phyloP scores from a whole-genome alignment of 306 rosid genomes.

The Datisca glomerata region DNA sequence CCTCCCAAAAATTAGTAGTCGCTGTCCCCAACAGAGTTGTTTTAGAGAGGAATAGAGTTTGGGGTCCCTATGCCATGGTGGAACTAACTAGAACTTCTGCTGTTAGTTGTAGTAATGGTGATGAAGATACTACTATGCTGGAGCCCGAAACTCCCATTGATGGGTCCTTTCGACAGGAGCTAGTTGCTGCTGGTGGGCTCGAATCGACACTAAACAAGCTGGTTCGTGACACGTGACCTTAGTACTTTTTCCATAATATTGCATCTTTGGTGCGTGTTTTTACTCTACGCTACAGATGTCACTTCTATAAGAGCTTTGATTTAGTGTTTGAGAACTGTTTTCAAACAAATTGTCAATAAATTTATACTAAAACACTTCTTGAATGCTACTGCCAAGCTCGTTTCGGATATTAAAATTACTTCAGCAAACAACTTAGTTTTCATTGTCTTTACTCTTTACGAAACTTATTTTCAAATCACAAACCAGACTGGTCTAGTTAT shows the following conservation, averaged over 20 bases:
- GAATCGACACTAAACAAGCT: slow-evolving; percentile 47
- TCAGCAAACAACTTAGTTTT: too few relatives aligned
- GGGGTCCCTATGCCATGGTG: slow-evolving; percentile 25
- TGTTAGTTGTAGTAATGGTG: slow-evolving; percentile 18
- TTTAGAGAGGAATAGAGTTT: slow-evolving; percentile 5
- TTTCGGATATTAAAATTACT: background rate
- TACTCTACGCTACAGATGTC: background rate
- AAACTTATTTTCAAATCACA: too few relatives aligned
- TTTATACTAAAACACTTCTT: too few relatives aligned
- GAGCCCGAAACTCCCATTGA: slow-evolving; percentile 43
- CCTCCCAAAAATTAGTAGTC: slow-evolving; percentile 20
- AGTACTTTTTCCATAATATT: background rate
- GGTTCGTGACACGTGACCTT: slow-evolving; percentile 42
- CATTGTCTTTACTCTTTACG: too few relatives aligned
- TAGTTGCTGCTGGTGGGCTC: slow-evolving; percentile 17
- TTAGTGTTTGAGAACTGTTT: background rate
- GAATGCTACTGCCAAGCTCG: background rate
- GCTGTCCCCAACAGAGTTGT: slow-evolving; percentile 10
- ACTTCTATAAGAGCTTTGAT: too few relatives aligned
- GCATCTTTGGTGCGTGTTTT: too few relatives aligned
- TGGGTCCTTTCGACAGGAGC: slow-evolving; percentile 17
- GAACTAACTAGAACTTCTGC: slow-evolving; percentile 20
- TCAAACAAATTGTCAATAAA: too few relatives aligned
- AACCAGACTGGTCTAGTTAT: too few relatives aligned
- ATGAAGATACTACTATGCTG: slow-evolving; percentile 30